Conservation (phyloP, 2,329 filamentous ascomycete species). For the Apiospora hydei region DNA sequence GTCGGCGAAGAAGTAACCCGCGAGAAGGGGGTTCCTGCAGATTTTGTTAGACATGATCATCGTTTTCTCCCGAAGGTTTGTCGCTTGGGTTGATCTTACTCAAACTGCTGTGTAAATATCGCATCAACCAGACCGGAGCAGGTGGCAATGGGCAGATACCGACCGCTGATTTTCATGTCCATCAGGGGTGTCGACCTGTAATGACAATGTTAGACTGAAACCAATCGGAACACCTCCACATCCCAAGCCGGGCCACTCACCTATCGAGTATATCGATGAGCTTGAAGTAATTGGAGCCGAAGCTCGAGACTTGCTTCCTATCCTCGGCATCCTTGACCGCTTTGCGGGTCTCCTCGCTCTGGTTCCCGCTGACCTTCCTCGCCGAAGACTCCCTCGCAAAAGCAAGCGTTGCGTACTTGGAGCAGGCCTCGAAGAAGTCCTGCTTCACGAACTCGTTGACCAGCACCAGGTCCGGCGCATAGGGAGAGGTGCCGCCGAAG, state of each 20-base stretch:
- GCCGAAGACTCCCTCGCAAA: constrained; percentile 31
- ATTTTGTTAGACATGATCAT: constrained; percentile 25
- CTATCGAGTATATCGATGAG: constrained; percentile 37
- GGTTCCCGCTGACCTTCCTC: constrained; percentile 31
- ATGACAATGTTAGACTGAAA: not conserved
- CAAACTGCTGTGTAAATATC: constrained; percentile 36
- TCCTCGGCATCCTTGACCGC: constrained; percentile 37
- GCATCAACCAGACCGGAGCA: constrained; percentile 40
- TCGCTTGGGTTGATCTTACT: constrained; percentile 31
- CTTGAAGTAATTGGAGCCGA: constrained; percentile 36
- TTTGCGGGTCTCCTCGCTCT: constrained; percentile 32
- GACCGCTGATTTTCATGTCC: constrained; percentile 37
- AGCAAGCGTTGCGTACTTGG: constrained; percentile 45
- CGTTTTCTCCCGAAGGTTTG: no score
- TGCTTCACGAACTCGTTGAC: constrained; percentile 70
- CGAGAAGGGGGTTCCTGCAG: constrained; percentile 44
- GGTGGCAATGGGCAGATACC: constrained; percentile 37
- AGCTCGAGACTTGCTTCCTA: constrained; percentile 35
- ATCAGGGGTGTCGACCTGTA: constrained; percentile 34
- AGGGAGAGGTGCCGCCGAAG: constrained; percentile 63
- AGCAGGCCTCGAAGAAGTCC: constrained; percentile 58
- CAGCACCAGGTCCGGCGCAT: constrained; percentile 67
- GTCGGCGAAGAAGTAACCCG: constrained; percentile 61
- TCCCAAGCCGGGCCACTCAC: constrained; percentile 28
- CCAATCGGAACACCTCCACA: no score